Evolutionary conservation across 2,329 filamentous ascomycete genomes (phyloP).

Genomic region (Epichloe gansuensis): DNA sequence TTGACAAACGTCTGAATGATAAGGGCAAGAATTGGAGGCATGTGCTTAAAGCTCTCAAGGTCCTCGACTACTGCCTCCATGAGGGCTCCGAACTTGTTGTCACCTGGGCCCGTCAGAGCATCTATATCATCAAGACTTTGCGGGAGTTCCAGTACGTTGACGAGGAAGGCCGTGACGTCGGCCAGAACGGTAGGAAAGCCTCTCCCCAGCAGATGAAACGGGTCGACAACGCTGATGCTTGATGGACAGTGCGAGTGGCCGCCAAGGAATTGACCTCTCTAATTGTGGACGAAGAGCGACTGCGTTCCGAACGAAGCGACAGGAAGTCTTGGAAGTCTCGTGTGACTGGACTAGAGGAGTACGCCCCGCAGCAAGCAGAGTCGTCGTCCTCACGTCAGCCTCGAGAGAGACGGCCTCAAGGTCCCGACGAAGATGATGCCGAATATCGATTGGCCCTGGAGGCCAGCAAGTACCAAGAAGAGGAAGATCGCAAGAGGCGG

Average conservation of each 20-base stretch:
- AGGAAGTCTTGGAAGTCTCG: constrained; percentile 94
- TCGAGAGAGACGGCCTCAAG: constrained; percentile 33
- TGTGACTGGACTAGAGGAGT: constrained; percentile 85
- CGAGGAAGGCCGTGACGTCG: constrained; percentile 88
- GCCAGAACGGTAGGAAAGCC: constrained; percentile 68
- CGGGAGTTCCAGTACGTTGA: constrained; percentile 95
- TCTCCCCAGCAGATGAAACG: not conserved
- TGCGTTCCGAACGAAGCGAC: constrained; percentile 81
- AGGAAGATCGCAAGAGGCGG: constrained; percentile 71
- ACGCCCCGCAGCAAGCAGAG: constrained; percentile 34
- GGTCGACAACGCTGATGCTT: constrained; percentile 7
- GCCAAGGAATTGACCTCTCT: constrained; percentile 91
- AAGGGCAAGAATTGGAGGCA: constrained; percentile 99
- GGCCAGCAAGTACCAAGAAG: constrained; percentile 88
- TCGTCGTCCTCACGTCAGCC: constrained; percentile 30
- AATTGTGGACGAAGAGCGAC: constrained; percentile 83
- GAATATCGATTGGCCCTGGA: constrained; percentile 87
- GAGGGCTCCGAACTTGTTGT: constrained; percentile 94
- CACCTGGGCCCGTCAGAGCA: constrained; percentile 94
- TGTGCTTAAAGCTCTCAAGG: constrained; percentile 92
- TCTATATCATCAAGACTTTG: constrained; percentile 97
- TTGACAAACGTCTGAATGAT: constrained; percentile 96
- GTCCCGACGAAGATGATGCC: constrained; percentile 68
- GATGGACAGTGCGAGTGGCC: constrained; percentile 65
- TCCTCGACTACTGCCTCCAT: constrained; percentile 94